Percentiles rank a stretch among this genome's conserved stretches.
Evolutionary conservation across 352 stramenopile genomes (phyloP).

Genomic region (Pythium phragmiticola): DNA sequence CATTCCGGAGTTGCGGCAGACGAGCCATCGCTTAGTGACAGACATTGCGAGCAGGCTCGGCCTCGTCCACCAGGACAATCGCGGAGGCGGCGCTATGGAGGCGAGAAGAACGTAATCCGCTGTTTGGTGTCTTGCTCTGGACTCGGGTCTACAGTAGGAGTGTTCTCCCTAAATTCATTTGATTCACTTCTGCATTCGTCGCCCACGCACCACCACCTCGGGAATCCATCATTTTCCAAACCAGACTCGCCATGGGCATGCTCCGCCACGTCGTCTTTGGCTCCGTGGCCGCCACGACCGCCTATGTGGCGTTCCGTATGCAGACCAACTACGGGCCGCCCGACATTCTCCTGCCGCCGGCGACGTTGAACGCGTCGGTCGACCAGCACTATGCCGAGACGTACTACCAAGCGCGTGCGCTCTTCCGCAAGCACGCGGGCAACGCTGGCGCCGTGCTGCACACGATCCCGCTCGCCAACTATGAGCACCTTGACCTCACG

Average conservation of each 20-base stretch:
- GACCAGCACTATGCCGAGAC: constrained; percentile 29
- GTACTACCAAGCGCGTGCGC: constrained; percentile 36
- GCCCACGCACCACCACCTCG: background rate
- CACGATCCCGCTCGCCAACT: constrained; percentile 22
- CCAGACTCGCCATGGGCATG: constrained; percentile 4
- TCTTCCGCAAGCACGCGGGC: constrained; percentile 27
- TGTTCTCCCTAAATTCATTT: too few relatives aligned
- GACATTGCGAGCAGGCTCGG: background rate
- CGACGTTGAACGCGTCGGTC: constrained; percentile 5
- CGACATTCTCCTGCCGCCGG: constrained; percentile 23
- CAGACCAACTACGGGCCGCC: constrained; percentile 30
- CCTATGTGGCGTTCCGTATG: constrained; percentile 17
- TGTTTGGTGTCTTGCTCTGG: too few relatives aligned
- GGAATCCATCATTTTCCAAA: background rate
- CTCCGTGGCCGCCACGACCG: constrained; percentile 6
- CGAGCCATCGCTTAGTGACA: background rate
- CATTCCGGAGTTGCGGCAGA: background rate
- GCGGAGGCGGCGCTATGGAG: background rate
- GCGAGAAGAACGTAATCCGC: background rate
- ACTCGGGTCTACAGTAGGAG: too few relatives aligned
- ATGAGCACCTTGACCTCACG: constrained; percentile 30
- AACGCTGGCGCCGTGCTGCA: constrained; percentile 25
- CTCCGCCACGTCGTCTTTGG: constrained; percentile 10
- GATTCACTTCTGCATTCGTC: background rate
- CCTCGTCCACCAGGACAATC: background rate